Conservation (phyloP, 1,284 basidiomycete genomes). For the Amylostereum chailletii region DNA sequence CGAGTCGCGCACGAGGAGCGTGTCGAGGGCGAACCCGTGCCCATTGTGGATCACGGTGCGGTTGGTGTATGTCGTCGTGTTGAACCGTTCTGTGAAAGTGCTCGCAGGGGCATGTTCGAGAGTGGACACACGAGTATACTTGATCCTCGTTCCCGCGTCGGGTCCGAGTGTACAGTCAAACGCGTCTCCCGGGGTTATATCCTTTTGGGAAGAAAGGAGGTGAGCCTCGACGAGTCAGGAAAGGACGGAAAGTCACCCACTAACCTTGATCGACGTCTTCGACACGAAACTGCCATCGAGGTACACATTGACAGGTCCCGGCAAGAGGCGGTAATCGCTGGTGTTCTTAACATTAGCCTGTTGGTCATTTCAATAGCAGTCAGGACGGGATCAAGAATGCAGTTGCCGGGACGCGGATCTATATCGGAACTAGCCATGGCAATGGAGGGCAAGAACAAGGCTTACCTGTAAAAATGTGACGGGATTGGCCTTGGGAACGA, state of each 20-base stretch:
- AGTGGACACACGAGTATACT: conserved; percentile 32
- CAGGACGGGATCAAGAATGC: not conserved
- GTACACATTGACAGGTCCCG: conserved; percentile 34
- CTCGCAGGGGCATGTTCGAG: conserved; percentile 25
- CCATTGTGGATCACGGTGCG: conserved; percentile 39
- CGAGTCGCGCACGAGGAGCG: conserved; percentile 39
- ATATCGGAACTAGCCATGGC: not conserved
- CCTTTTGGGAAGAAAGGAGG: conserved; percentile 18
- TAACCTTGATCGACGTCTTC: conserved; percentile 33
- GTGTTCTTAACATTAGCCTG: conserved; percentile 35
- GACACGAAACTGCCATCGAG: conserved; percentile 43
- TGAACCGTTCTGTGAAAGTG: conserved; percentile 34
- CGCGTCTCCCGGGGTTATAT: conserved; percentile 37
- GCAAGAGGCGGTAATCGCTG: conserved; percentile 40
- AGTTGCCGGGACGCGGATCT: conserved; percentile 18
- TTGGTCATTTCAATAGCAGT: not conserved
- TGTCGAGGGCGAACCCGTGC: conserved; percentile 32
- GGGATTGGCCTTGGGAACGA: conserved; percentile 37
- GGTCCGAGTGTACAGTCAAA: conserved; percentile 49
- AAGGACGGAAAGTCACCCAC: not conserved
- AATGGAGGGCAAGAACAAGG: not conserved
- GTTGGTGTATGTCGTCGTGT: conserved; percentile 34
- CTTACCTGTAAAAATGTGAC: conserved; percentile 38
- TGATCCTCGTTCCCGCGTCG: conserved; percentile 38
- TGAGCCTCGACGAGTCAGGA: not conserved